phyloP scores from a whole-genome alignment of 2,329 filamentous ascomycete species.

The Helotiales sp. region DNA sequence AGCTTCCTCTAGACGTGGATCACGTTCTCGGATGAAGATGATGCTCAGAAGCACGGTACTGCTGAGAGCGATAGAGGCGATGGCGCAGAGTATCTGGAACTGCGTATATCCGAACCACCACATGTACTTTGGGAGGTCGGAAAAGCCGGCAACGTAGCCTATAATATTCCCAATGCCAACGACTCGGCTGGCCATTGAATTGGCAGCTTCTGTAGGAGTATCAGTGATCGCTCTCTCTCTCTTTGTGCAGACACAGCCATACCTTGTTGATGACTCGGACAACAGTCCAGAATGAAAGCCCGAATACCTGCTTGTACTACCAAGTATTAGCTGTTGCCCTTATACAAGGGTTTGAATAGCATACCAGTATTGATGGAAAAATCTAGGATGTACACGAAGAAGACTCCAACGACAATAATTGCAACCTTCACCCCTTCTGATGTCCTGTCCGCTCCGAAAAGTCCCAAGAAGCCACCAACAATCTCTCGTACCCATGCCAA shows the following conservation, averaged over 20 bases:
- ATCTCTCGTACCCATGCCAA: slow-evolving; percentile 76
- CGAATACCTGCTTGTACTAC: slow-evolving; percentile 85
- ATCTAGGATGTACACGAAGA: slow-evolving; percentile 87
- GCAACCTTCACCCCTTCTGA: slow-evolving; percentile 63
- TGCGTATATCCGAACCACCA: slow-evolving; percentile 85
- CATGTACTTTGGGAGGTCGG: slow-evolving; percentile 71
- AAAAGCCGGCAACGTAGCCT: slow-evolving; percentile 84
- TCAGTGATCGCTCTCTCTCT: background rate
- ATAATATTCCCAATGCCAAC: slow-evolving; percentile 88
- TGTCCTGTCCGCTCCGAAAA: slow-evolving; percentile 71
- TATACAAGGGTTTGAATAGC: slow-evolving; percentile 27
- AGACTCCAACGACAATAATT: slow-evolving; percentile 76
- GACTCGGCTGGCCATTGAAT: slow-evolving; percentile 89
- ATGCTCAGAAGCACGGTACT: slow-evolving; percentile 72
- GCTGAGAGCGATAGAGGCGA: slow-evolving; percentile 74
- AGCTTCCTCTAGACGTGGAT: slow-evolving; percentile 72
- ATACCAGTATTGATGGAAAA: slow-evolving; percentile 90
- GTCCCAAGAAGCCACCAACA: slow-evolving; percentile 62
- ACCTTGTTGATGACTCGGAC: slow-evolving; percentile 84
- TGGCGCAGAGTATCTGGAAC: slow-evolving; percentile 87
- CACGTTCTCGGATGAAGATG: slow-evolving; percentile 70
- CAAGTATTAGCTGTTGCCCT: slow-evolving; percentile 13
- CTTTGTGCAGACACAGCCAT: slow-evolving; percentile 10
- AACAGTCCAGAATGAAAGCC: slow-evolving; percentile 91
- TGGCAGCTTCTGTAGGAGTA: slow-evolving; percentile 57